Conservation (phyloP, 2,329 filamentous ascomycete species). For the Aspergillus fructus region DNA sequence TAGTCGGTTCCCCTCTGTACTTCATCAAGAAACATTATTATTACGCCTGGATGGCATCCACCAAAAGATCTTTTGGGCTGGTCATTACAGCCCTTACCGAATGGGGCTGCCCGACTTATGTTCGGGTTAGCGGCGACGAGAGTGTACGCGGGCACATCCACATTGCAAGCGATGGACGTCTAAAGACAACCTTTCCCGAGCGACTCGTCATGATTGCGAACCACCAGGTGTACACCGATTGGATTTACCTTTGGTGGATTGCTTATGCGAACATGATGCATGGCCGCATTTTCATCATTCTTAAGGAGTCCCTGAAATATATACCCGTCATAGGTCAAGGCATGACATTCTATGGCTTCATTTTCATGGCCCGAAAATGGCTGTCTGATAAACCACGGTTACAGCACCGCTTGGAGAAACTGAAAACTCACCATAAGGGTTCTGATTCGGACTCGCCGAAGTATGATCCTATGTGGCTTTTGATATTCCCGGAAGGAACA, state of each 20-base stretch:
- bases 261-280: constrained; percentile 66
- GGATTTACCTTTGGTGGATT: constrained; percentile 69
- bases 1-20: constrained; percentile 61
- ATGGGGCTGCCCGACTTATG: constrained; percentile 63
- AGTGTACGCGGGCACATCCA: constrained; percentile 60
- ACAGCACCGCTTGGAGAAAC: constrained; percentile 55
- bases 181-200: constrained; percentile 61
- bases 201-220: constrained; percentile 64
- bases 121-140: constrained; percentile 62
- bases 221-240: constrained; percentile 68
- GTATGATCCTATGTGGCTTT: constrained; percentile 64
- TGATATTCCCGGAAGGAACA: constrained; percentile 66
- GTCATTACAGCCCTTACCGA: constrained; percentile 61
- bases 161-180: constrained; percentile 55
- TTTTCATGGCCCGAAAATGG: constrained; percentile 65
- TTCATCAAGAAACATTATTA: constrained; percentile 61
- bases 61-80: constrained; percentile 65
- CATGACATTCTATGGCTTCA: constrained; percentile 66
- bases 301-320: constrained; percentile 65
- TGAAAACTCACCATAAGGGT: constrained; percentile 52
- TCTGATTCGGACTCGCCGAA: constrained; percentile 48
- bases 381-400: constrained; percentile 60
- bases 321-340: constrained; percentile 63
- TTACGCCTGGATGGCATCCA: constrained; percentile 65
- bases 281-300: constrained; percentile 65